Conservation (phyloP, 176 grass and related monocot species). For the Eragrostis curvula region DNA sequence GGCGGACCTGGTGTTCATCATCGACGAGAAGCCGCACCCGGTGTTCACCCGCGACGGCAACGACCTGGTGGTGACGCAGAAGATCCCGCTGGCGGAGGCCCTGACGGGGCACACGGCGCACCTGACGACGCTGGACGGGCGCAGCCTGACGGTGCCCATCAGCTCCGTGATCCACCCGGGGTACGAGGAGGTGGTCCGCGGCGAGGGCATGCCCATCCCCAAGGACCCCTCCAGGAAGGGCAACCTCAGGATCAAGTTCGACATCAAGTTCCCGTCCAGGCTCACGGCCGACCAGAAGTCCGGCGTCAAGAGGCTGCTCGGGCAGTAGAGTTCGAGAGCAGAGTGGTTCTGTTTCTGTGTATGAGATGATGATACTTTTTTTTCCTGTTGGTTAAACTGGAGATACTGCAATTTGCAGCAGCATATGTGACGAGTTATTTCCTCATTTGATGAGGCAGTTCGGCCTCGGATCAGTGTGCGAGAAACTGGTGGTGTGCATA, state of each 20-base stretch:
- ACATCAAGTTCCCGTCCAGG: slow-evolving; percentile 83
- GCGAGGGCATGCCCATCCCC: slow-evolving; percentile 88
- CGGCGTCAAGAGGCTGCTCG: slow-evolving; percentile 79
- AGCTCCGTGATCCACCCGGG: slow-evolving; percentile 62
- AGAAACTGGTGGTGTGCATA: not conserved
- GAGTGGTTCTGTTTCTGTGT: not conserved
- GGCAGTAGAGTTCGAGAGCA: slow-evolving; percentile 40
- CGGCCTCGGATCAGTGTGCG: not conserved
- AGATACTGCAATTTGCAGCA: not conserved
- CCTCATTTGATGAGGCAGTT: not conserved
- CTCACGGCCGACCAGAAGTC: slow-evolving; percentile 85
- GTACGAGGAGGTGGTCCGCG: slow-evolving; percentile 78
- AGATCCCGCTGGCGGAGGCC: slow-evolving; percentile 71
- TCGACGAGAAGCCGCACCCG: slow-evolving; percentile 95
- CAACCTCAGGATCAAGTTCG: slow-evolving; percentile 92
- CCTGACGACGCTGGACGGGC: slow-evolving; percentile 76
- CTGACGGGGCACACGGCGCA: slow-evolving; percentile 68
- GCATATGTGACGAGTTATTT: not conserved
- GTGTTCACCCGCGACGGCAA: slow-evolving; percentile 89
- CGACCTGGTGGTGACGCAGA: slow-evolving; percentile 76
- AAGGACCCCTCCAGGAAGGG: slow-evolving; percentile 85
- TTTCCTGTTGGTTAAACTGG: not conserved
- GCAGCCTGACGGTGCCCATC: slow-evolving; percentile 69
- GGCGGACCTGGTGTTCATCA: slow-evolving; percentile 80
- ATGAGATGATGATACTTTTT: not conserved